Base-by-base conservation (phyloP, 169 alveolate species). In the Babesia caballi region DNA sequence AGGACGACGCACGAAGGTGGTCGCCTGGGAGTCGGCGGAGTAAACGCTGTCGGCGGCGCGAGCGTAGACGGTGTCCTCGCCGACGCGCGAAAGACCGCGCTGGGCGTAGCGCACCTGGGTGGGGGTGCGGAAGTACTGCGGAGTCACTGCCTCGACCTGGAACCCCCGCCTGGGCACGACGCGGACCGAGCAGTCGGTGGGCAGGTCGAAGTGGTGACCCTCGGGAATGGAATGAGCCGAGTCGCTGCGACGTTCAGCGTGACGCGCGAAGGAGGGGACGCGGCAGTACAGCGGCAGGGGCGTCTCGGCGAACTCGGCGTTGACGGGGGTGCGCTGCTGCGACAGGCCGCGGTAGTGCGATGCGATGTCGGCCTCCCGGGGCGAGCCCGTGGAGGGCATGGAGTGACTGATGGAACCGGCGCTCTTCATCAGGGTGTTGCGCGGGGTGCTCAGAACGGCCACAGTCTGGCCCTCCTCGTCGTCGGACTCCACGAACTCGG, bases 401-500 rank as follows among this genome's bases (percentile, higher is more conserved):
- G 73, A 49, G 32, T n/a, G 4, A 12, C 49, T 15, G 47, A 25
- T 8, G 32, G 15, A 30, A 51, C 58, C 60, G 7, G 66, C 47
- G 32, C n/a, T 44, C 40, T 4, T 49, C 19, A 0, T 25, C 12
- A 25, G 11, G 17, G 7, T 21, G 49, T 56, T 32, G 32, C 49
- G 6, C n/a, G 73, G 73, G 33, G 61, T 63, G 41, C 38, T 42
- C 5, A 15, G 12, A 0, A 47, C 7, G n/a, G 27, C 60, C 46
- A 63, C 36, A 12, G 8, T 49, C n/a, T 60, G 58, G 27, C 25
- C 47, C 21, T 0, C 33, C n/a, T 63, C 61, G 36, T 42, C 58
- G 8, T 63, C 58, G 12, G 73, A 63, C 14, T 63, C 73, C 30
- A 32, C 52, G 36, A 46, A 63, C 2, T 63, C 51, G 3, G 73